These are phyloP conservation scores for Phialemoniopsis sp. DNA, from an alignment of 2,329 filamentous ascomycete species.

Conservation along the genomic window DNA sequence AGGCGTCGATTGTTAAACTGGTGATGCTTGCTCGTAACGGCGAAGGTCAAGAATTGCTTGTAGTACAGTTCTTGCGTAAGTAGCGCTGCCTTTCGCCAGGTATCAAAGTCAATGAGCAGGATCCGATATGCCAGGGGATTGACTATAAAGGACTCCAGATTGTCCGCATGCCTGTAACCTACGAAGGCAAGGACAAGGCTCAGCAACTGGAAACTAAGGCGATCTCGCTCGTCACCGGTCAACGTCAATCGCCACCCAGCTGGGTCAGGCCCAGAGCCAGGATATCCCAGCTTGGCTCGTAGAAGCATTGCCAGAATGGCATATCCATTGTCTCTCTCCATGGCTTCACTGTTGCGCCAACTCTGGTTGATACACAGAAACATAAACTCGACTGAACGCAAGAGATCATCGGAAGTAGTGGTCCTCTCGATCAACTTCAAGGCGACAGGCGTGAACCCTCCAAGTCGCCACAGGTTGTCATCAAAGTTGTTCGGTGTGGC, in stretches of 20 bases:
- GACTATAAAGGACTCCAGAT: slow-evolving; percentile 86
- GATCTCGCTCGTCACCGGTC: slow-evolving; percentile 48
- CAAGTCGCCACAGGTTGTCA: slow-evolving; percentile 86
- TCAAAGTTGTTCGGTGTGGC: slow-evolving; percentile 80
- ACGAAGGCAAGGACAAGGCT: slow-evolving; percentile 79
- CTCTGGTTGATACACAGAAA: slow-evolving; percentile 84
- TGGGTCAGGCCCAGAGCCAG: slow-evolving; percentile 19
- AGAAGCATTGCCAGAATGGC: slow-evolving; percentile 80
- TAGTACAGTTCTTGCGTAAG: slow-evolving; percentile 87
- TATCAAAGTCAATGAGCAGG: slow-evolving; percentile 85
- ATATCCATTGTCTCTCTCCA: slow-evolving; percentile 95
- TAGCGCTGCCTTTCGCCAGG: slow-evolving; percentile 78
- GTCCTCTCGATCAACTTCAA: slow-evolving; percentile 82
- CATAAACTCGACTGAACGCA: slow-evolving; percentile 76
- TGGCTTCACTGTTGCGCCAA: slow-evolving; percentile 97
- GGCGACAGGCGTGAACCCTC: slow-evolving; percentile 83
- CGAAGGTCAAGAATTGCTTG: slow-evolving; percentile 84
- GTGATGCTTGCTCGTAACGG: slow-evolving; percentile 84
- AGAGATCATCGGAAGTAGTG: slow-evolving; percentile 62
- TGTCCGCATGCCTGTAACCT: slow-evolving; percentile 76
- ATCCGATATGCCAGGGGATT: slow-evolving; percentile 94
- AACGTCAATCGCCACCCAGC: slow-evolving; percentile 38
- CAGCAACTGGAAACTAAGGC: slow-evolving; percentile 60
- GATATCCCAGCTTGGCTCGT: slow-evolving; percentile 71
- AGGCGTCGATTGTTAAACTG: slow-evolving; percentile 88